Evolutionary conservation across 1,284 basidiomycete species (phyloP).

Genomic region (Cryptococcus sp.): DNA sequence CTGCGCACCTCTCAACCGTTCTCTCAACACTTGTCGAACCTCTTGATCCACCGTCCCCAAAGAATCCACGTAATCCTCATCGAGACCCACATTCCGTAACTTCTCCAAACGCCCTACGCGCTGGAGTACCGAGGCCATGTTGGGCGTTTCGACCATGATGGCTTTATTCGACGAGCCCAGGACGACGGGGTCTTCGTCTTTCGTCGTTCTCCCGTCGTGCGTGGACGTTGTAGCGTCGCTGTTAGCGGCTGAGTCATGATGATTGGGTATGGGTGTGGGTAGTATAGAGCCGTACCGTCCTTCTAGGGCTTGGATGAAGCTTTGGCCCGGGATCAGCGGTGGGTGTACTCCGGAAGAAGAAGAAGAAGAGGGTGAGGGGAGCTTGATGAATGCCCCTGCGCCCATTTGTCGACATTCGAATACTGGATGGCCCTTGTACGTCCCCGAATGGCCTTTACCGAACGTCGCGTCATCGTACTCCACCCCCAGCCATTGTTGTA

Average conservation of each 20-base stretch:
- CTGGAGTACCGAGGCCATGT: conserved; percentile 71
- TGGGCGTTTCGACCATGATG: conserved; percentile 84
- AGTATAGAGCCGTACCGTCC: conserved; percentile 63
- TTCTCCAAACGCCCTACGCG: conserved; percentile 68
- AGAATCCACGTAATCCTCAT: conserved; percentile 62
- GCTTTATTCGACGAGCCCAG: conserved; percentile 78
- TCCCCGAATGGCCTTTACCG: conserved; percentile 80
- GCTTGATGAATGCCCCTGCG: conserved; percentile 48
- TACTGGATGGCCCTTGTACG: conserved; percentile 73
- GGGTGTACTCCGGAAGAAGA: too few relatives aligned
- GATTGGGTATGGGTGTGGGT: conserved; percentile 14
- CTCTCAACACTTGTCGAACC: conserved; percentile 26
- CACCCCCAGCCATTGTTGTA: conserved; percentile 74
- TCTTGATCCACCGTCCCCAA: conserved; percentile 57
- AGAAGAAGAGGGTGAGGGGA: not conserved
- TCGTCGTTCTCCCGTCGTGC: too few relatives aligned
- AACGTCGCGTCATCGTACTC: conserved; percentile 87
- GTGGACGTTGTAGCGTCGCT: conserved; percentile 5
- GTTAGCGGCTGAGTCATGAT: not conserved
- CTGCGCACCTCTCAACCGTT: conserved; percentile 29
- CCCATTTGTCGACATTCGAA: conserved; percentile 58
- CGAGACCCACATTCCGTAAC: conserved; percentile 76
- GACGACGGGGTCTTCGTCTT: conserved; percentile 54
- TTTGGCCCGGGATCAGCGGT: conserved; percentile 59
- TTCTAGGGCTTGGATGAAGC: conserved; percentile 73